These are phyloP conservation scores for Lantana camara DNA, from an alignment of 257 asterid species.

Conservation along the genomic window DNA sequence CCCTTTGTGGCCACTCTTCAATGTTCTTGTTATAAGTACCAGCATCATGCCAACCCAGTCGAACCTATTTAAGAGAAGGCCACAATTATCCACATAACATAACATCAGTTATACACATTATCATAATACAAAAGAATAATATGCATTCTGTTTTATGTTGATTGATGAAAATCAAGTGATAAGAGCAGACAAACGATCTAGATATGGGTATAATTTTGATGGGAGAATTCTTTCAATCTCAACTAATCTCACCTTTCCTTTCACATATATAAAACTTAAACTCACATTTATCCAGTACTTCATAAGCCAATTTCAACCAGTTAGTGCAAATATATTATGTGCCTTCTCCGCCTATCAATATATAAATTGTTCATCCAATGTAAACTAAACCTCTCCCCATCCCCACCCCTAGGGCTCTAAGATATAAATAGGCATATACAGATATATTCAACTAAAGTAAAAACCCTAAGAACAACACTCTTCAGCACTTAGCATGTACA, in stretches of 20 bases:
- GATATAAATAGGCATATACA: neutral
- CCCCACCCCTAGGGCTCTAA: neutral
- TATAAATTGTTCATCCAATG: neutral
- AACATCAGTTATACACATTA: neutral
- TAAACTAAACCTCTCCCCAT: too few species aligned
- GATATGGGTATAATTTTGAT: neutral
- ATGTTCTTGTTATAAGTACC: conserved; percentile 92
- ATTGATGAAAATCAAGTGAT: neutral
- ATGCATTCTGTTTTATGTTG: neutral
- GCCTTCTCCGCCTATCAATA: neutral
- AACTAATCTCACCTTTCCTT: neutral
- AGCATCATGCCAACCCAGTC: conserved; percentile 99
- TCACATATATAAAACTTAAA: neutral
- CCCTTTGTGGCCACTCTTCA: conserved; percentile 89
- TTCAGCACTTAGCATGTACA: neutral
- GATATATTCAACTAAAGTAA: neutral
- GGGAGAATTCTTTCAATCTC: neutral
- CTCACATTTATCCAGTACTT: neutral
- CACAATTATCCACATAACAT: neutral
- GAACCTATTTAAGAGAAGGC: conserved; percentile 51
- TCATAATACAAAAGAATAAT: neutral
- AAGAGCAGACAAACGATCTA: neutral
- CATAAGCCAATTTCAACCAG: neutral
- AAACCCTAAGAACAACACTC: neutral
- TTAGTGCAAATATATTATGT: neutral